phyloP scores from a whole-genome alignment of 2,329 filamentous ascomycete genomes.

The Fusarium goolgardi region DNA sequence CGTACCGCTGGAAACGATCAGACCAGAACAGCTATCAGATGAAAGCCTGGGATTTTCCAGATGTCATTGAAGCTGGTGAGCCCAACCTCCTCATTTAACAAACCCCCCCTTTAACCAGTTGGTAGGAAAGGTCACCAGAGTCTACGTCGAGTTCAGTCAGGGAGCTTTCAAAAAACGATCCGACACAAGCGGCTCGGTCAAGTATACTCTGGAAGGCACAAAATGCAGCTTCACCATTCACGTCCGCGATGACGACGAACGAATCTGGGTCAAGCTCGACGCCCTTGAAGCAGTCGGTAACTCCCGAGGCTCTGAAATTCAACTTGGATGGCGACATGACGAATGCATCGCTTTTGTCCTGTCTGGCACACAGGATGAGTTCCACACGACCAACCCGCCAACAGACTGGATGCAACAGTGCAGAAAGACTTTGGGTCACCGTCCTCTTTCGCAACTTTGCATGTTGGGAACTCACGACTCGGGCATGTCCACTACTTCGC shows the following conservation, averaged over 20 bases:
- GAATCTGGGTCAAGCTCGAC: conserved; percentile 15
- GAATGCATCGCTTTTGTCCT: conserved; percentile 16
- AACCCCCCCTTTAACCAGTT: rapidly evolving
- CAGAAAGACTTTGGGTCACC: background rate
- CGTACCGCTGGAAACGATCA: conserved; percentile 17
- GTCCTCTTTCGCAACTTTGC: conserved; percentile 12
- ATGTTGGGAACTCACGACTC: conserved; percentile 14
- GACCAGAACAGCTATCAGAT: conserved; percentile 22
- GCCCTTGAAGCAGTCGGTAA: background rate
- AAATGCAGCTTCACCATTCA: conserved; percentile 12
- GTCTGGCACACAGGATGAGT: background rate
- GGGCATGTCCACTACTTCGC: conserved; percentile 9
- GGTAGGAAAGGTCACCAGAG: background rate
- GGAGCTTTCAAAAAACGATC: background rate
- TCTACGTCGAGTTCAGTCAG: conserved; percentile 8
- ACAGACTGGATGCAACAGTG: conserved; percentile 25
- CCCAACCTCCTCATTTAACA: no score
- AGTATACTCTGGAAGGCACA: conserved; percentile 4
- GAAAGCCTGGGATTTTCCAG: conserved; percentile 11
- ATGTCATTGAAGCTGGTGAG: conserved; percentile 12
- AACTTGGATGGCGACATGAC: conserved; percentile 14
- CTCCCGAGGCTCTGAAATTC: conserved; percentile 3
- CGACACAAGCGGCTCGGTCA: conserved; percentile 13
- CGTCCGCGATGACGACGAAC: conserved; percentile 13
- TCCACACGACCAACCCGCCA: conserved; percentile 6